Evolutionary conservation across 306 rosid genomes (phyloP).

Genomic region (Delonix regia): DNA sequence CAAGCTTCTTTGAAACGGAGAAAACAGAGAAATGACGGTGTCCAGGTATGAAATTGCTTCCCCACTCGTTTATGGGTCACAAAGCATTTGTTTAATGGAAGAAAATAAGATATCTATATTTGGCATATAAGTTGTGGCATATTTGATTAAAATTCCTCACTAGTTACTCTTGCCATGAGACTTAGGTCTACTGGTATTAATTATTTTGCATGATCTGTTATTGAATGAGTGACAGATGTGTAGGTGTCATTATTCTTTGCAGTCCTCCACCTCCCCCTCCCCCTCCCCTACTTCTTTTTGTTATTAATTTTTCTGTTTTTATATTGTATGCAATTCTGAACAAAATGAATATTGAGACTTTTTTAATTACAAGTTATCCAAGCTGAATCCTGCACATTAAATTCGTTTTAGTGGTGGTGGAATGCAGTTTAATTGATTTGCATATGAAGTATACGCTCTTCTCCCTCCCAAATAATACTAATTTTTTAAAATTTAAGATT

Average conservation of each 20-base stretch:
- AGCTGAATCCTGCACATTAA: background rate
- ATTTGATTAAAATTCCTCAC: background rate
- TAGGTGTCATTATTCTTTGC: background rate
- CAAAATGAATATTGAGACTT: background rate
- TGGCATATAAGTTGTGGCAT: constrained; percentile 7
- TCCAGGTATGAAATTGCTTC: constrained; percentile 60
- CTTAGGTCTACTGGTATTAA: background rate
- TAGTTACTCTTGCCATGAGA: constrained; percentile 13
- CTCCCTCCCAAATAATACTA: background rate
- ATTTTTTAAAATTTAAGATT: background rate
- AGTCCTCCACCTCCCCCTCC: background rate
- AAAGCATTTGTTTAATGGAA: constrained; percentile 15
- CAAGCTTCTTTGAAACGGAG: constrained; percentile 93
- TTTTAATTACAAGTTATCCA: background rate
- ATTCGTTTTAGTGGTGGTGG: background rate
- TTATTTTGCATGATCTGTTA: background rate
- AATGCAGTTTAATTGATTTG: background rate
- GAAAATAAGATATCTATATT: constrained; percentile 1
- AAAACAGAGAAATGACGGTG: constrained; percentile 87
- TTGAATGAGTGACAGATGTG: background rate
- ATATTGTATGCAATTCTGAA: constrained; percentile 4
- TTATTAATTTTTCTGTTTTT: background rate
- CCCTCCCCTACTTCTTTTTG: no score
- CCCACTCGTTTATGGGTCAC: constrained; percentile 26
- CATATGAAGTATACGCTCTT: background rate